Conservation (phyloP, 176 grass and related monocot species). For the Cymbopogon citratus region DNA sequence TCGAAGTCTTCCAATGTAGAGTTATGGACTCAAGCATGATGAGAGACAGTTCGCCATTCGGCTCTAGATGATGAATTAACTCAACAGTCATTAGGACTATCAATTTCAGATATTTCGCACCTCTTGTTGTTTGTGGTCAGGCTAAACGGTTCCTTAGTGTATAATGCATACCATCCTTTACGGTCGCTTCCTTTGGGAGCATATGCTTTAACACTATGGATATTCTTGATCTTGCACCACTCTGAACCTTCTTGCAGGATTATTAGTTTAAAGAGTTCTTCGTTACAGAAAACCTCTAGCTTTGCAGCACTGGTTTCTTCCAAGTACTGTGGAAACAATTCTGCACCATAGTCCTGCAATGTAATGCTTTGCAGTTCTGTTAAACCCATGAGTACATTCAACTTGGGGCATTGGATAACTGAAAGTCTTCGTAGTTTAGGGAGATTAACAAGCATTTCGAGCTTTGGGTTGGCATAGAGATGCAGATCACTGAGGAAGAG, state of each 20-base stretch:
- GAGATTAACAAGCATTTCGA: slow-evolving; percentile 24
- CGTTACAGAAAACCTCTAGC: slow-evolving; percentile 34
- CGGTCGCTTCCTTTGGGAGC: slow-evolving; percentile 1
- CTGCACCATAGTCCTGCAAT: slow-evolving; percentile 6
- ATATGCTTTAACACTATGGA: slow-evolving; percentile 22
- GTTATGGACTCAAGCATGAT: not conserved
- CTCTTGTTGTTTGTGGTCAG: slow-evolving; percentile 3
- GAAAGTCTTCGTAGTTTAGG: slow-evolving; percentile 29
- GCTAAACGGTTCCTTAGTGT: slow-evolving; percentile 22
- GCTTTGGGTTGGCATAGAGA: slow-evolving; percentile 26
- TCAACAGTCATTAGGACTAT: not conserved
- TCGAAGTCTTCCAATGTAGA: no score
- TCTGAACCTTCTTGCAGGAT: slow-evolving; percentile 22
- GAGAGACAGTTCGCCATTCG: not conserved
- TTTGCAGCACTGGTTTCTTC: slow-evolving; percentile 23
- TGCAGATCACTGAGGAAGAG: slow-evolving; percentile 18
- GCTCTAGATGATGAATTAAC: not conserved
- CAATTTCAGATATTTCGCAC: not conserved
- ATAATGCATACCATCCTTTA: slow-evolving; percentile 12
- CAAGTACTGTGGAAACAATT: slow-evolving; percentile 28
- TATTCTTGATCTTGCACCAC: slow-evolving; percentile 40
- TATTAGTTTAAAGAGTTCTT: slow-evolving; percentile 12
- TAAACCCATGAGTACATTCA: slow-evolving; percentile 1
- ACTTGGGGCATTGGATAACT: slow-evolving; percentile 22
- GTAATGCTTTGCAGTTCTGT: slow-evolving; percentile 20